Conservation (phyloP, 345 rosid species). For the Eucalyptus victrix region DNA sequence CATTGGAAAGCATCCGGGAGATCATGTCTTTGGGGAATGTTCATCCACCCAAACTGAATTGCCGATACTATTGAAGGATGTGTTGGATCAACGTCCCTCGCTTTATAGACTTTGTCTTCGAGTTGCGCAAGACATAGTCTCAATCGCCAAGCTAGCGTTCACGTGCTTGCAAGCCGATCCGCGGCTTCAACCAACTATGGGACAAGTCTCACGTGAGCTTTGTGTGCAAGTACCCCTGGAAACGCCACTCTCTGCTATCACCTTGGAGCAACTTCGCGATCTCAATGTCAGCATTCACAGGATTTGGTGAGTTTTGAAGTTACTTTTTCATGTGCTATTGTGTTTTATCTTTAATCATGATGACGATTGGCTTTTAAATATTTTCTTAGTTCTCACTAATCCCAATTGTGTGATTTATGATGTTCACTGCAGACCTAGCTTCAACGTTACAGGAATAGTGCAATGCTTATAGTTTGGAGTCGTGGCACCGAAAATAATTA, state of each 20-base stretch:
- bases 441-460: background rate
- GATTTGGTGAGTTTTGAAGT: too few relatives aligned
- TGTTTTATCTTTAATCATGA: too few relatives aligned
- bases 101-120: background rate
- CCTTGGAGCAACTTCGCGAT: too few relatives aligned
- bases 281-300: too few relatives aligned
- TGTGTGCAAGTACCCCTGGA: background rate
- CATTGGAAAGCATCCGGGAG: background rate
- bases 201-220: background rate
- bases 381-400: background rate
- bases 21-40: fast-evolving
- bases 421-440: background rate
- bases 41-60: background rate
- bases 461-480: background rate
- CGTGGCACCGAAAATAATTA: background rate
- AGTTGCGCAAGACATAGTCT: background rate
- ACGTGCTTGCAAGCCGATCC: background rate
- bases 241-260: background rate
- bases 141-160: background rate
- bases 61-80: fast-evolving
- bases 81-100: background rate
- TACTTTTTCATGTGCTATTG: too few relatives aligned
- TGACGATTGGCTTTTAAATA: too few relatives aligned
- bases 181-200: background rate
- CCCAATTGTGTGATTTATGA: background rate